These are phyloP conservation scores for Carex parvula DNA, from an alignment of 176 grass and related monocot genomes.

Conservation along the genomic window DNA sequence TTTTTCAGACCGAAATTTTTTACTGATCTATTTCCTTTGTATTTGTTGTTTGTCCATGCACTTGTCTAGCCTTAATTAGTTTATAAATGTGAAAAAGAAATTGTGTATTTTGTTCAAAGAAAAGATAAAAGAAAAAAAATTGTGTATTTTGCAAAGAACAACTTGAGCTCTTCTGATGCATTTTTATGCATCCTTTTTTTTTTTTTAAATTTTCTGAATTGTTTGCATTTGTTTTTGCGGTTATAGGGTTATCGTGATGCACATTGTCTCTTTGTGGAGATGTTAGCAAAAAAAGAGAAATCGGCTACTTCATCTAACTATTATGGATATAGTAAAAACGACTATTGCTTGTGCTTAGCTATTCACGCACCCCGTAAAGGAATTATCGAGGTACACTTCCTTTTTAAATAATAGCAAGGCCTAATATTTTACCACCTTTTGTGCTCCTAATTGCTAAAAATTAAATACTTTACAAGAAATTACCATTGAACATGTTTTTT, in stretches of 20 bases:
- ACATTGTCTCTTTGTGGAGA: constrained; percentile 93
- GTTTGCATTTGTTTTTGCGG: background rate
- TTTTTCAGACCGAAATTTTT: background rate
- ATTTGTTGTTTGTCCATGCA: background rate
- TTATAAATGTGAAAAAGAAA: background rate
- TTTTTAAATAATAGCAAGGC: background rate
- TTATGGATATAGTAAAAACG: constrained; percentile 57
- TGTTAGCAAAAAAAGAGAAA: constrained; percentile 69
- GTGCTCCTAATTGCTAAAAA: background rate
- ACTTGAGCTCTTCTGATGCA: background rate
- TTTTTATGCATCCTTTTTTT: background rate
- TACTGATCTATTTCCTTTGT: background rate
- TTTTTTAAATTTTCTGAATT: background rate
- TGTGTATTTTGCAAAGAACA: background rate
- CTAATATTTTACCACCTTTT: background rate
- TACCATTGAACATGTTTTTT: background rate
- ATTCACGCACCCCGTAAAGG: constrained; percentile 95
- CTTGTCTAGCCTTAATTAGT: background rate
- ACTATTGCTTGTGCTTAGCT: constrained; percentile 92
- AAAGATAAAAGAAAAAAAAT: background rate
- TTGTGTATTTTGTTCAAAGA: background rate
- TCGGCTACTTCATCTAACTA: constrained; percentile 39
- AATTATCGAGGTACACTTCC: constrained; percentile 74
- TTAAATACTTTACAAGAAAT: background rate
- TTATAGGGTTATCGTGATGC: constrained; percentile 92